Base-by-base conservation (phyloP, 2,329 filamentous ascomycete genomes). In the Stromatinia cepivora region DNA sequence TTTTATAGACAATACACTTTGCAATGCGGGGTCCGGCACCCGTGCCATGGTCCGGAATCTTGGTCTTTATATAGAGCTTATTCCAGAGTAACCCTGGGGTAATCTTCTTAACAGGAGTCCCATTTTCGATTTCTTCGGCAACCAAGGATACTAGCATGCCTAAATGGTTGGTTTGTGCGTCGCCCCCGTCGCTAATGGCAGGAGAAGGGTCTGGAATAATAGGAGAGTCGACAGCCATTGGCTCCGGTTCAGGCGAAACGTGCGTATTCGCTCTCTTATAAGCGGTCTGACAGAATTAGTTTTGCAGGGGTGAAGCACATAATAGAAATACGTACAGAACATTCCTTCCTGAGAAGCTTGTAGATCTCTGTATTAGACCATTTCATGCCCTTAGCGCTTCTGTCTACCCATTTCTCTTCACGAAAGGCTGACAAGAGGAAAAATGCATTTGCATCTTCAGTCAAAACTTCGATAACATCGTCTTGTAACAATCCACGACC, bases 371-470 rank as follows among this genome's bases (percentile, higher is more conserved):
- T 68, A 31, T 28, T 22, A 5, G 31, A 45, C 66, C 66, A 68
- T 28, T 20, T 63, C 28, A 68, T 52, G 3, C 4, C 25, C 57
- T 54, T 45, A 7, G 45, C 28, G 4, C 63, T 25, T 39, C 28
- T 25, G 17, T 68, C 57, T 31, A 63, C 66, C 42, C 31, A 68
- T 13, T 3, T 36, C 20, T 68, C 66, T 28, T 68, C 46, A 17
- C 66, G 42, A 63, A 68, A 68, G 7, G 48, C 46, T 3, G 66
- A 63, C 8, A 63, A 34, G 11, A 68, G 66, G 22, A 68, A 68
- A 5, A 63, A 68, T 20, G 66, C 48, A 68, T 68, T 68, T 4
- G 48, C 46, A 68, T 63, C 48, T 45, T 68, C 52, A 45, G 57
- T 63, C 15, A 68, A 46, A 54, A 68, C 66, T n/a, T 31, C 25